Evolutionary conservation across 192 early-diverging fungal species (phyloP), one percentile per base, ranked within the genome.

Genomic region (Thamnidium elegans): DNA sequence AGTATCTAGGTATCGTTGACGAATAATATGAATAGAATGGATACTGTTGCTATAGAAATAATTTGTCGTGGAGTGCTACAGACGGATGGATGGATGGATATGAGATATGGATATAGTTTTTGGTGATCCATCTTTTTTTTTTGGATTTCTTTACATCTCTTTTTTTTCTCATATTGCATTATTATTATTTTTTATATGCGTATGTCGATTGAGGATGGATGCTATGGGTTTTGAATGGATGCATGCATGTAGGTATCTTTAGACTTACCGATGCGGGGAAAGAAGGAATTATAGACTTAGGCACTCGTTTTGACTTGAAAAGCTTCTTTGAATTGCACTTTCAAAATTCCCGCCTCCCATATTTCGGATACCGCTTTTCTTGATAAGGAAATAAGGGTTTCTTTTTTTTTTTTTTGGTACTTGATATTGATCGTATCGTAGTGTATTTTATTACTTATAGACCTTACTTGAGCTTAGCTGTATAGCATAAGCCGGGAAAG

Each of bases 261-360:
- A 58, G 47, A 64, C 62, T 50, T 64, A 64, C 62, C 42, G 62
- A 52, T 64, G 50, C 62, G 51, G 62, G 62, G 62, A 64, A 64
- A 64, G 62, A 64, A 50, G 62, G 39, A 51, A 50, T 42, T 53
- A 42, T 43, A 21, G 36, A 39, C 7, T 44, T 23, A 17, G 17
- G 19, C 56, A 19, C 42, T 32, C 56, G 19, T 19, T 23, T 58
- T 26, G 39, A 30, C 36, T 58, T 58, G 19, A 58, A 58, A 32
- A 44, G 39, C 36, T 58, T 36, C 14, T 19, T 9, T 0, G 4
- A 17, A 13, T 48, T 19, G 13, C 46, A 14, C 46, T 19, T 14
- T 17, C 46, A 48, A 48, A 48, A 13, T 48, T 48, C 46, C 46
- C 13, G 46, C 17, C 13, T 14, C 46, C 46, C 8, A 17, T 48